phyloP scores from a whole-genome alignment of 768 basidiomycete species.

The Hemileccinum impolitum region DNA sequence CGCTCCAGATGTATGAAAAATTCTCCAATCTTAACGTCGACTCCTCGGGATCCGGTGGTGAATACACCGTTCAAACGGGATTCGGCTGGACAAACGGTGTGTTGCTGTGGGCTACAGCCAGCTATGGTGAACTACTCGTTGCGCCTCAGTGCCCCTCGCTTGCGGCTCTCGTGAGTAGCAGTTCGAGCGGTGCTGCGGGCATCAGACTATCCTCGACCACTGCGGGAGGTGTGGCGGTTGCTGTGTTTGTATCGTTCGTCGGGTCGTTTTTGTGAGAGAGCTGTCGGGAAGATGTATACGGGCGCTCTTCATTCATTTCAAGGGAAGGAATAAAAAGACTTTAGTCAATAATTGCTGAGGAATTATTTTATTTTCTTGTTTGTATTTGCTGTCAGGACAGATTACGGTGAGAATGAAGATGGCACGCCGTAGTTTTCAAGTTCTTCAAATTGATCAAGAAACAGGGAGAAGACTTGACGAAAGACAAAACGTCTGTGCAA shows the following conservation, averaged over 20 bases:
- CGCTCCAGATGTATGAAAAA: conserved; percentile 78
- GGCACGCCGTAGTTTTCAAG: too few relatives aligned
- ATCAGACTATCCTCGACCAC: neutral
- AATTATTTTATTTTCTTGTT: too few relatives aligned
- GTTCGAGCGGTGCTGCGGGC: conserved; percentile 4
- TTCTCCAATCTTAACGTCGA: conserved; percentile 78
- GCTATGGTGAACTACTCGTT: conserved; percentile 58
- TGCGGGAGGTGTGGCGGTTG: neutral
- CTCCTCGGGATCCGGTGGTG: conserved; percentile 76
- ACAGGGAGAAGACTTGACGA: conserved; percentile 8
- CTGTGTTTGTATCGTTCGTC: conserved; percentile 1
- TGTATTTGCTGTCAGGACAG: too few relatives aligned
- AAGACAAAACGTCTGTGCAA: conserved; percentile 3
- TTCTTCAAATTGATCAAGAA: too few relatives aligned
- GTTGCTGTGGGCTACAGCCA: conserved; percentile 67
- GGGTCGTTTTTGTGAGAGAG: neutral
- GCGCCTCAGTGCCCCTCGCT: conserved; percentile 62
- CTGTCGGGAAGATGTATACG: too few relatives aligned
- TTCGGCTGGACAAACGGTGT: conserved; percentile 92
- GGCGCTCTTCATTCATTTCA: too few relatives aligned
- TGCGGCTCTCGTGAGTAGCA: conserved; percentile 7
- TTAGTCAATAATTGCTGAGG: too few relatives aligned
- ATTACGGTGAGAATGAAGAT: too few relatives aligned
- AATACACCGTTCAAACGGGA: conserved; percentile 85
- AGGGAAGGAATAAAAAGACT: too few relatives aligned